Conservation (phyloP, 352 stramenopile genomes). For the Phytophthora citrophthora region DNA sequence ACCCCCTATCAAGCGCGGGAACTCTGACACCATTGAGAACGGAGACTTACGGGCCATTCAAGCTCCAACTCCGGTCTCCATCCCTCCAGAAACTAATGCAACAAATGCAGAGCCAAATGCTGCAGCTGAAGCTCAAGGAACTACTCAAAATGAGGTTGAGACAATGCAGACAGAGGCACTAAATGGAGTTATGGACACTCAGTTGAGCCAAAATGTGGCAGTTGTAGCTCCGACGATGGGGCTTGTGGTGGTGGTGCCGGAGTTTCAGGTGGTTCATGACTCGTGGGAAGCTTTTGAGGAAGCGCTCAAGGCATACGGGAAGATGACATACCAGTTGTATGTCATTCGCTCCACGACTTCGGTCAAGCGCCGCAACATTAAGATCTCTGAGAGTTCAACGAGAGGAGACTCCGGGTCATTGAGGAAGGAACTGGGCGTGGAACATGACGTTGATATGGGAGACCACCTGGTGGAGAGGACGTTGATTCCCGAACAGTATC, state of each 20-base stretch:
- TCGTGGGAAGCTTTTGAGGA: slow-evolving; percentile 76
- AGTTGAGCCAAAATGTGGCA: not conserved
- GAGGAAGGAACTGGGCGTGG: slow-evolving; percentile 10
- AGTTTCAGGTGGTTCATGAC: slow-evolving; percentile 56
- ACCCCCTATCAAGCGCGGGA: slow-evolving; percentile 22
- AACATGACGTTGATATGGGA: not conserved
- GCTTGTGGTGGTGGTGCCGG: slow-evolving; percentile 43
- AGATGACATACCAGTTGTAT: slow-evolving; percentile 74
- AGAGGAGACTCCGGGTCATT: slow-evolving; percentile 14
- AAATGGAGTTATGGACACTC: slow-evolving; percentile 1
- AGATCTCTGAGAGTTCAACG: slow-evolving; percentile 58
- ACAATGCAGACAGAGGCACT: slow-evolving; percentile 1
- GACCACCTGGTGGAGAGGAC: slow-evolving; percentile 30
- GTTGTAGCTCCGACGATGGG: not conserved
- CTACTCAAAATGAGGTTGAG: not conserved
- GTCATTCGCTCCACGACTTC: slow-evolving; percentile 83
- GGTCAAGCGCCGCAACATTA: slow-evolving; percentile 69
- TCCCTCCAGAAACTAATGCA: not conserved
- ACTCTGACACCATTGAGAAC: slow-evolving; percentile 12
- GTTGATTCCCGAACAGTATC: slow-evolving; percentile 66
- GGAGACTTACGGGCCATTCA: slow-evolving; percentile 7
- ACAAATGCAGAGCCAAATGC: slow-evolving; percentile 7
- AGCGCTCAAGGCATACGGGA: slow-evolving; percentile 62
- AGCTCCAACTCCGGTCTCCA: not conserved
- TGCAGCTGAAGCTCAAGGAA: slow-evolving; percentile 1